phyloP scores from a whole-genome alignment of 768 basidiomycete species.

The Daedaleopsis nitida region DNA sequence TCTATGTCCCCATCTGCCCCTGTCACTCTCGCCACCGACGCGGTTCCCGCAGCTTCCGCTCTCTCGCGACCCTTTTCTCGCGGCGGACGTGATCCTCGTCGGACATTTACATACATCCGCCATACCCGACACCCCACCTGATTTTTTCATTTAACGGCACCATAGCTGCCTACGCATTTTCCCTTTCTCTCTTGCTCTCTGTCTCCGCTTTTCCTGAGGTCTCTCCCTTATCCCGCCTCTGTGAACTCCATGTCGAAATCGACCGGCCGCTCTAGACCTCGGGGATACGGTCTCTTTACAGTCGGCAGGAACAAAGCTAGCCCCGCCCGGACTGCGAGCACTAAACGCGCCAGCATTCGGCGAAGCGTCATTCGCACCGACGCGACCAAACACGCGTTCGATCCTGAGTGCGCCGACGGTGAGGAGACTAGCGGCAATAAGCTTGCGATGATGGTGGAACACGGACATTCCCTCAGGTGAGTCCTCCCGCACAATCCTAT shows the following conservation, averaged over 20 bases:
- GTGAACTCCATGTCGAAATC: not conserved
- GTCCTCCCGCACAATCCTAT: not conserved
- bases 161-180: too few species aligned
- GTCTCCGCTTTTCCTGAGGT: not conserved
- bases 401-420: not conserved
- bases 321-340: slow-evolving; percentile 15
- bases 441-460: not conserved
- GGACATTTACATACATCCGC: slow-evolving; percentile 2
- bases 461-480: not conserved
- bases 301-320: slow-evolving; percentile 16
- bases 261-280: slow-evolving; percentile 4
- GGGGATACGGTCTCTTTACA: slow-evolving; percentile 8
- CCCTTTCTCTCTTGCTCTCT: not conserved
- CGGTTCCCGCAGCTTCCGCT: not conserved
- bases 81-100: not conserved
- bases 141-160: too few species aligned
- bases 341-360: slow-evolving; percentile 10
- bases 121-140: not conserved
- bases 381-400: slow-evolving; percentile 1
- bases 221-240: not conserved
- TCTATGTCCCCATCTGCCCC: not conserved
- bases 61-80: not conserved
- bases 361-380: slow-evolving; percentile 7
- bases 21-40: not conserved
- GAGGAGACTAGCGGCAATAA: not conserved